A percentile compares a stretch with the other conserved stretches of the same genome.
Evolutionary conservation across 2,329 filamentous ascomycete genomes (phyloP).

Genomic region (Arthrobotrys conoides): DNA sequence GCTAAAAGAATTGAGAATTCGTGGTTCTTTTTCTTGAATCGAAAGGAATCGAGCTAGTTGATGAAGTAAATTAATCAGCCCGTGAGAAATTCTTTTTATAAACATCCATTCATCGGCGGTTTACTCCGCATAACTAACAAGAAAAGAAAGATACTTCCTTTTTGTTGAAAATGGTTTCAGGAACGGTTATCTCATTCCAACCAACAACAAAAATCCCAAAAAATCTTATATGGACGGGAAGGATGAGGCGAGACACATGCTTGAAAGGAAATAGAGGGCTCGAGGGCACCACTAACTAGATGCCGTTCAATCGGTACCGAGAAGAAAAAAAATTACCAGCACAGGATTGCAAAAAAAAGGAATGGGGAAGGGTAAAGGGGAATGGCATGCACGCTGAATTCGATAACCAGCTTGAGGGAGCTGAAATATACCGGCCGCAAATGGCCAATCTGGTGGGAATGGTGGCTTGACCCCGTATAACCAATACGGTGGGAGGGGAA

Average conservation of each 20-base stretch:
- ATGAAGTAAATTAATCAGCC: no score
- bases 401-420: conserved; percentile 19
- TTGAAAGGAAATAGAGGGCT: conserved; percentile 2
- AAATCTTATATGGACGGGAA: neutral
- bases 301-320: conserved; percentile 47
- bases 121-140: conserved; percentile 21
- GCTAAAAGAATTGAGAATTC: conserved; percentile 21
- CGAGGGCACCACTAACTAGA: no score
- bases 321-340: no score
- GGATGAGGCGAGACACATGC: conserved; percentile 41
- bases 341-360: no score
- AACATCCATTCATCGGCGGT: conserved; percentile 24
- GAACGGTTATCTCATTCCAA: conserved; percentile 46
- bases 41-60: conserved; percentile 31
- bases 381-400: conserved; percentile 40
- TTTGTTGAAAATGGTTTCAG: conserved; percentile 36
- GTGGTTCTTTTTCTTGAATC: neutral
- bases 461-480: conserved; percentile 42
- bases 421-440: conserved; percentile 31
- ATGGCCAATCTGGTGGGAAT: conserved; percentile 47
- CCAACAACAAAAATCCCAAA: conserved; percentile 12
- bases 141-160: neutral
- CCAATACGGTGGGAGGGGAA: conserved; percentile 17
- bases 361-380: no score
- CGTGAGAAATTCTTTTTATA: conserved; percentile 23